Evolutionary conservation across 345 rosid genomes (phyloP).

Genomic region (Eucalyptus decipiens): DNA sequence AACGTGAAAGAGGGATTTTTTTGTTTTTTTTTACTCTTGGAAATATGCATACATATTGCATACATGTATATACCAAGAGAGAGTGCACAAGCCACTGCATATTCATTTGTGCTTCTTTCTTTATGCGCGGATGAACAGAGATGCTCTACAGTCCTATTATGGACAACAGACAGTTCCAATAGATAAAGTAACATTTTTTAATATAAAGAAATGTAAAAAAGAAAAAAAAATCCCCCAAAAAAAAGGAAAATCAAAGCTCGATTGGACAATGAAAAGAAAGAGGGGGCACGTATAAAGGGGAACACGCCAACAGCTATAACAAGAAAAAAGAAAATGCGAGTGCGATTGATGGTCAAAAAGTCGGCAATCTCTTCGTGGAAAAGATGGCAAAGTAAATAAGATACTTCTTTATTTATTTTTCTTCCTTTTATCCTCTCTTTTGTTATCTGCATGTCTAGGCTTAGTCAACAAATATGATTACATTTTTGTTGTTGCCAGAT

Average conservation of each 20-base stretch:
- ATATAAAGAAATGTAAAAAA: neutral
- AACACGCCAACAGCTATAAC: slow-evolving; percentile 9
- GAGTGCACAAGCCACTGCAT: neutral
- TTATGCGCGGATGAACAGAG: neutral
- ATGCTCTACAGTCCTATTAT: neutral
- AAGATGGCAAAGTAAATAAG: slow-evolving; percentile 6
- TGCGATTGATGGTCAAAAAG: slow-evolving; percentile 50
- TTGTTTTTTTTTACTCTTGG: neutral
- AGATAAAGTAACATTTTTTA: neutral
- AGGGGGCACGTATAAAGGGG: neutral
- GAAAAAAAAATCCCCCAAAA: neutral
- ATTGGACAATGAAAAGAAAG: slow-evolving; percentile 21
- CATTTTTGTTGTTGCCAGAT: slow-evolving; percentile 26
- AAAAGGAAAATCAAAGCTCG: slow-evolving; percentile 2
- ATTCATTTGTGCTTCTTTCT: neutral
- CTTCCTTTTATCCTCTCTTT: neutral
- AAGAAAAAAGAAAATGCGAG: neutral
- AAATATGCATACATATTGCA: neutral
- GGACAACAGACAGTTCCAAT: neutral
- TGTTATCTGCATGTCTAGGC: neutral
- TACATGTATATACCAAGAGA: neutral
- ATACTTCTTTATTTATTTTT: neutral
- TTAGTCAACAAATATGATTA: slow-evolving; percentile 46
- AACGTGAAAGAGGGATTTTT: neutral
- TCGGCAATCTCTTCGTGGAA: slow-evolving; percentile 6